Conservation (phyloP, 768 basidiomycete genomes). For the Suillus subalutaceus region DNA sequence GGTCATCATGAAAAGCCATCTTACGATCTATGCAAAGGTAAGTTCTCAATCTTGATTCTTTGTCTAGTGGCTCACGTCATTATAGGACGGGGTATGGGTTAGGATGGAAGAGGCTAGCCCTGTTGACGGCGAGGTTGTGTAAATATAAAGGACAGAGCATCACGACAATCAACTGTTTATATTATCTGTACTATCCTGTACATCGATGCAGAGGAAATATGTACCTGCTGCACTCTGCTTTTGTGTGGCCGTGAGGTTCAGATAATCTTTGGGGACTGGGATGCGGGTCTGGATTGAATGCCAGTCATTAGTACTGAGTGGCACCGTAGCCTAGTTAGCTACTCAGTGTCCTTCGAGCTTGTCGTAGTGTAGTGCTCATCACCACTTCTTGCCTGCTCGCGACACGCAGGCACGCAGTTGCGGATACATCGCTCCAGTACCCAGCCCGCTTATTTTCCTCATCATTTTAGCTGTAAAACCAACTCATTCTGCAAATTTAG, state of each 20-base stretch:
- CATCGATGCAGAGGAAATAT: not conserved
- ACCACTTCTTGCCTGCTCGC: too few relatives aligned
- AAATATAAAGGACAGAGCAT: not conserved
- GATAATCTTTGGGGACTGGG: not conserved
- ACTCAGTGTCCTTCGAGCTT: too few relatives aligned
- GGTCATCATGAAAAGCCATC: conserved; percentile 46
- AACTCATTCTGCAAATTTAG: too few relatives aligned
- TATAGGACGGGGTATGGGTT: conserved; percentile 30
- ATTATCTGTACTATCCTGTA: not conserved
- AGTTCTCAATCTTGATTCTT: conserved; percentile 15
- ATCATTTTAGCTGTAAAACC: too few relatives aligned
- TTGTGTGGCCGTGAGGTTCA: not conserved
- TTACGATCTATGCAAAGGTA: conserved; percentile 57
- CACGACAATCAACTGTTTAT: not conserved
- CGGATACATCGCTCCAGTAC: not conserved
- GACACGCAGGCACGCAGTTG: too few relatives aligned
- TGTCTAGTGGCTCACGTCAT: not conserved
- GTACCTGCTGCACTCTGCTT: not conserved
- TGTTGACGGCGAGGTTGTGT: not conserved
- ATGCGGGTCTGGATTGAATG: not conserved
- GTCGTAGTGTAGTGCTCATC: too few relatives aligned
- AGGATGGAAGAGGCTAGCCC: conserved; percentile 25
- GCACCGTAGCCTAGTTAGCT: too few relatives aligned
- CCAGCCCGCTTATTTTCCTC: too few relatives aligned
- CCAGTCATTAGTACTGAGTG: conserved; percentile 8